Base-by-base conservation (phyloP, 495 filamentous ascomycete genomes). In the Rhizodiscina lignyota region DNA sequence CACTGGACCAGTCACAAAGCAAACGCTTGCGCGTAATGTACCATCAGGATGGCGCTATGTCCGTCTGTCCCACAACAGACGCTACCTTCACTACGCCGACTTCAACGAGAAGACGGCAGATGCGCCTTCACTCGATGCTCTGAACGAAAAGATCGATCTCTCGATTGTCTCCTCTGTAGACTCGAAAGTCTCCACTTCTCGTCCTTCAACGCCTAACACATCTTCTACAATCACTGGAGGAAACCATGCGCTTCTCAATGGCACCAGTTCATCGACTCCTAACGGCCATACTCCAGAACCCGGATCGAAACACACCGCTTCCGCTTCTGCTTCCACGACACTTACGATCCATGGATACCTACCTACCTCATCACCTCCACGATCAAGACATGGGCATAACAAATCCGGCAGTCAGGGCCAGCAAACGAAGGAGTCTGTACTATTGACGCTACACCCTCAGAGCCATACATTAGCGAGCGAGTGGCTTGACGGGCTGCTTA, bases 401-500 rank as follows among this genome's bases (percentile, higher is more conserved):
- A 48, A 33, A 33, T 54, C 47, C 42, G 27, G 52, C 24, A 8
- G 8, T 48, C 62, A 43, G 13, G 55, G 16, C 59, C 31, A 5
- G 36, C 32, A 3, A 37, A 41, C 8, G 11, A 63, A 64, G 40
- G 77, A 82, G 45, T 50, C 57, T 15, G 64, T 78, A 0, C 67
- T 96, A 5, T 63, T 99, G 31, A 79, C 71, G 5, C 66, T 99
- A n/a, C 71, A 82, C 40, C 85, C 91, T 3, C 62, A 74, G 30
- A 78, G 75, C 20, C 81, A 89, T 46, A 80, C 72, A 40, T 52
- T 86, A 17, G 91, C 89, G 8, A 86, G 86, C 1, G 91, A 99
- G 55, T 99, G 89, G 89, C 61, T 96, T 0, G 91, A 99, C 51
- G 91, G 91, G 1, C 58, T 99, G 33, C 70, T 94, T 18, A 92